A percentile compares a stretch with the other conserved stretches of the same genome.
Conservation (phyloP, 495 filamentous ascomycete species). For the Lentithecium fluviatile region DNA sequence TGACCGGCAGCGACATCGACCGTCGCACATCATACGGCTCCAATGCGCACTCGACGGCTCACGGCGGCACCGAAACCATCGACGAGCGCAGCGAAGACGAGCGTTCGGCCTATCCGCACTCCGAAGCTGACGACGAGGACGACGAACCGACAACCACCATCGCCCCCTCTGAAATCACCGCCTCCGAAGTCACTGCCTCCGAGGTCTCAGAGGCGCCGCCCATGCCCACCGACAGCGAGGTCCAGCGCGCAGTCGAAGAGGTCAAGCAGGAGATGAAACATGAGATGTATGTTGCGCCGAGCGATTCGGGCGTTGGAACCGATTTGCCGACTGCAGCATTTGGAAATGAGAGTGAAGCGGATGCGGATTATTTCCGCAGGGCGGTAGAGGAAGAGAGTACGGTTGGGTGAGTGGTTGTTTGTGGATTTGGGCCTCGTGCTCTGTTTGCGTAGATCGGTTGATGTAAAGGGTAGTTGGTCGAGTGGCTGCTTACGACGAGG, state of each 20-base stretch:
- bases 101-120: conserved; percentile 6
- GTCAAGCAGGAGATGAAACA: conserved; percentile 24
- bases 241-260: conserved; percentile 11
- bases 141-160: neutral
- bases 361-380: conserved; percentile 35
- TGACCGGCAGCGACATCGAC: conserved; percentile 49
- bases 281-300: conserved; percentile 36
- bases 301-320: conserved; percentile 44
- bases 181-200: conserved; percentile 17
- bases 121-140: conserved; percentile 14
- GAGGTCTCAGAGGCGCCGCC: neutral
- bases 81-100: conserved; percentile 36
- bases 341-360: conserved; percentile 25
- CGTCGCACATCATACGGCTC: conserved; percentile 55
- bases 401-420: conserved; percentile 23
- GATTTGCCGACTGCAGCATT: conserved; percentile 41
- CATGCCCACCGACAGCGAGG: conserved; percentile 7
- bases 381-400: conserved; percentile 34
- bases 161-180: conserved; percentile 5
- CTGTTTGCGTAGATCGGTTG: too few species aligned
- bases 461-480: neutral
- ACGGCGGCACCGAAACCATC: conserved; percentile 36
- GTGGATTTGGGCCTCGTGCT: neutral
- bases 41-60: conserved; percentile 42
- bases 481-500: neutral